Evolutionary conservation across 176 grass and related monocot species (phyloP), one percentile per base, ranked within the genome.

Genomic region (Elaeis guineensis): DNA sequence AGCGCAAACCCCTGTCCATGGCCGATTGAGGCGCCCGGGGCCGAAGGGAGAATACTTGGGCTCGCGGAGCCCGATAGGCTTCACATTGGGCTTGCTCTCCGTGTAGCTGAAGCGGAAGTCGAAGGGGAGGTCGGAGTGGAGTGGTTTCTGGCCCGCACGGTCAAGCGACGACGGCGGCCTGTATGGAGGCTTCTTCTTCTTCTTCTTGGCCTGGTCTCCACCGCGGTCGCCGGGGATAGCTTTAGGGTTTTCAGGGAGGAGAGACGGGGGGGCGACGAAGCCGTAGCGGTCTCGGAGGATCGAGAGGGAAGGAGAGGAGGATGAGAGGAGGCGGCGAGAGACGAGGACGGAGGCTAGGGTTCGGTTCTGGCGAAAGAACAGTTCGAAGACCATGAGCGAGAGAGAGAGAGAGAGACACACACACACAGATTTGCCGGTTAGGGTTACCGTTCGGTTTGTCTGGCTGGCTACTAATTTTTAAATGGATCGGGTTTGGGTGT

Each of bases 41-140:
- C 91, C 91, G 60, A 96, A 96, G 0, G 91, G 91, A 0, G 91
- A 96, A 78, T 90, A 96, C 75, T 67, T 84, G 32, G 92, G 92
- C 65, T 89, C 92, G 21, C 92, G 80, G 51, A 90, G 75, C 12
- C 92, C 92, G 44, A 96, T 88, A 20, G 92, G 80, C 52, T 70
- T 82, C 64, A 78, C 79, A 20, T 59, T 64, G 20, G 78, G 78
- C 16, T 75, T 25, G 75, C 74, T 79, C 72, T 96, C 91, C 2
- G 91, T 90, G 69, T 96, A 96, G 75, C 86, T 87, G 86, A 87
- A 96, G 17, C 92, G 86, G 80, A 96, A 96, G 51, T 90, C 83
- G 65, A 96, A 96, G 28, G 86, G 83, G 58, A 90, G 75, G 62
- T 87, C 72, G 21, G 86, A 96, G 62, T 28, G 78, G 21, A 78